phyloP scores from a whole-genome alignment of 306 rosid genomes.

The Ceratonia siliqua region DNA sequence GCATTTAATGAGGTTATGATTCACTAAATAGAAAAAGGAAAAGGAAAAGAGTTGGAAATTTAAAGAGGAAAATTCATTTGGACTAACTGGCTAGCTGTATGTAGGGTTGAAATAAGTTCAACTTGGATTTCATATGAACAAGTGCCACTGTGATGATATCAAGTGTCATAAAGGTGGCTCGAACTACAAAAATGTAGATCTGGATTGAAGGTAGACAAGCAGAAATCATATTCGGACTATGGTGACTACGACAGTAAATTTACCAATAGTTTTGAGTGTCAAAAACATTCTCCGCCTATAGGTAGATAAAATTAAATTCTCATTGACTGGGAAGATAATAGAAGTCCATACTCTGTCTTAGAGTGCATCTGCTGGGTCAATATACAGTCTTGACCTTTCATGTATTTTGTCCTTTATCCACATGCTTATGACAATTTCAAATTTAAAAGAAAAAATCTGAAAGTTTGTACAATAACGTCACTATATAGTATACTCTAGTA shows the following conservation, averaged over 20 bases:
- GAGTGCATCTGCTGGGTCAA: constrained; percentile 14
- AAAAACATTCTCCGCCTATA: background rate
- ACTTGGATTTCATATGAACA: background rate
- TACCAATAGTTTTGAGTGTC: background rate
- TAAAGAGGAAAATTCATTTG: background rate
- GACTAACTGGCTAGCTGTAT: background rate
- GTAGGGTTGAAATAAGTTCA: background rate
- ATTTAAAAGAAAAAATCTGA: background rate
- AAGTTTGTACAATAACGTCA: background rate
- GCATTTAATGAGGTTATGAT: no score
- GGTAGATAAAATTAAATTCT: constrained; percentile 9
- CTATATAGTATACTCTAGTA: background rate
- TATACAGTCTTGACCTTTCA: background rate
- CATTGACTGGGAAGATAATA: background rate
- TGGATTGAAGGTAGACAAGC: constrained; percentile 23
- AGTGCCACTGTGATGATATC: background rate
- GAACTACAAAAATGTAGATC: constrained; percentile 9
- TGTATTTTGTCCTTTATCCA: background rate
- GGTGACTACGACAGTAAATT: constrained; percentile 26
- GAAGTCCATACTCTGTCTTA: background rate
- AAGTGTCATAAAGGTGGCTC: background rate
- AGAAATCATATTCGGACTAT: constrained; percentile 8
- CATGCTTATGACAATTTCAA: constrained; percentile 14
- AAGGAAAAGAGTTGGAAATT: no score
- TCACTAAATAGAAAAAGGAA: no score